Base-by-base conservation (phyloP, 2,329 filamentous ascomycete species). In the Rasamsonia emersonii region DNA sequence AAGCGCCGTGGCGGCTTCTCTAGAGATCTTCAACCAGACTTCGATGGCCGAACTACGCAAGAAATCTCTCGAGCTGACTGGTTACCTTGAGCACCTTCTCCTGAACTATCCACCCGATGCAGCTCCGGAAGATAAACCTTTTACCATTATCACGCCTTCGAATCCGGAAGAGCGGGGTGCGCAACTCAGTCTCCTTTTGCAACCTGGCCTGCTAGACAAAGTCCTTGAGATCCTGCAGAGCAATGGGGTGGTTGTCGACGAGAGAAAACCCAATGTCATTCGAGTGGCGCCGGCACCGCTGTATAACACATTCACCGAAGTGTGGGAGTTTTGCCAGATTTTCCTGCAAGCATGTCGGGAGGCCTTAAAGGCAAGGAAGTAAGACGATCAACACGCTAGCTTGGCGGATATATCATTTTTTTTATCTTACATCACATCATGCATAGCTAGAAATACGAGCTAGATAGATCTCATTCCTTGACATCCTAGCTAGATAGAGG, bases 261-360 rank as follows among this genome's bases (percentile, higher is more conserved):
- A 91, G 68, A 68, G 86, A 37, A 84, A 83, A 55, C 86, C 88
- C 1, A 79, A 88, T 51, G 86, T 94, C 10, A 79, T 94, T 30
- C 68, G 86, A 2, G 77, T 93, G 1, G 85, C 86, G 2, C 86
- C 88, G 1, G 80, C 82, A 24, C 86, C 86, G 6, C 56, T 94
- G 43, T 94, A 93, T 59, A 89, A 89, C 49, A 76, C 73, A 0
- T 93, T 83, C 52, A 67, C 69, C 37, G 86, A 94, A 46, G 77
- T 86, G 5, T 77, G 61, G 62, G 54, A 59, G 10, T 84, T 84
- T 50, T 68, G 64, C 31, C 55, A 58, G 18, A 58, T 74, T 9
- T 77, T 78, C 44, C 49, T 61, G 4, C 47, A 58, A 24, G 72
- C 70, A 3, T 72, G 67, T 41, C 50, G 49, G 28, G 52, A 57